Conservation (phyloP, 805 yeast species). For the Candida adriatica region DNA sequence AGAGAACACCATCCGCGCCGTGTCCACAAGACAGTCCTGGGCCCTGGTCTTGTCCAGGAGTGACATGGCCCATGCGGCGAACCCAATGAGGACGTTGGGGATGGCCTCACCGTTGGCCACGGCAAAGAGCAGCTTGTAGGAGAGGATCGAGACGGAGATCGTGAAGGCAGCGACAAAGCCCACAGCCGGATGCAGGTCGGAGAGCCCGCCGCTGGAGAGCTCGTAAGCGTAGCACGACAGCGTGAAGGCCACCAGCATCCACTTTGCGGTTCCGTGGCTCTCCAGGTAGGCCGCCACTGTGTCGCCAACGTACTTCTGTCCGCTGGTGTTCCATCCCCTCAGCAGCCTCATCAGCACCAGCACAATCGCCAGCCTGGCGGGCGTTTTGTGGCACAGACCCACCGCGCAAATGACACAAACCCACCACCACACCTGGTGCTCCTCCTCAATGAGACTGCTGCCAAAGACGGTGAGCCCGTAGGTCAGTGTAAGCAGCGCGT, state of each 20-base stretch:
- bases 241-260: slow-evolving; percentile 43
- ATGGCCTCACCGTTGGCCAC: slow-evolving; percentile 46
- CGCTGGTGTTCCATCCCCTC: slow-evolving; percentile 84
- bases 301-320: slow-evolving; percentile 65
- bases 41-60: slow-evolving; percentile 25
- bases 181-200: slow-evolving; percentile 22
- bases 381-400: slow-evolving; percentile 7
- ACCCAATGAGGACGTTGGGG: slow-evolving; percentile 31
- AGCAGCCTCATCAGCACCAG: slow-evolving; percentile 44
- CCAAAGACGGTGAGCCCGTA: slow-evolving; percentile 64
- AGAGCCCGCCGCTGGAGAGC: slow-evolving; percentile 21
- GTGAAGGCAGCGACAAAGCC: slow-evolving; percentile 42
- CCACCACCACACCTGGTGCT: slow-evolving; percentile 96
- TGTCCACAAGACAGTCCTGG: slow-evolving; percentile 26
- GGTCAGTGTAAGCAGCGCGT: slow-evolving; percentile 23
- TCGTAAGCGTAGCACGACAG: slow-evolving; percentile 23
- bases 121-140: slow-evolving; percentile 50
- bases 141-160: slow-evolving; percentile 37
- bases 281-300: slow-evolving; percentile 42
- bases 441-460: slow-evolving; percentile 90
- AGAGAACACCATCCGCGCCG: slow-evolving; percentile 30
- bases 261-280: slow-evolving; percentile 28
- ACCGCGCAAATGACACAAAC: slow-evolving; percentile 24
- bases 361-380: slow-evolving; percentile 4
- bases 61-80: slow-evolving; percentile 26